These are phyloP conservation scores for Calonectria henricotiae DNA, from an alignment of 2,329 filamentous ascomycete genomes.

Conservation along the genomic window DNA sequence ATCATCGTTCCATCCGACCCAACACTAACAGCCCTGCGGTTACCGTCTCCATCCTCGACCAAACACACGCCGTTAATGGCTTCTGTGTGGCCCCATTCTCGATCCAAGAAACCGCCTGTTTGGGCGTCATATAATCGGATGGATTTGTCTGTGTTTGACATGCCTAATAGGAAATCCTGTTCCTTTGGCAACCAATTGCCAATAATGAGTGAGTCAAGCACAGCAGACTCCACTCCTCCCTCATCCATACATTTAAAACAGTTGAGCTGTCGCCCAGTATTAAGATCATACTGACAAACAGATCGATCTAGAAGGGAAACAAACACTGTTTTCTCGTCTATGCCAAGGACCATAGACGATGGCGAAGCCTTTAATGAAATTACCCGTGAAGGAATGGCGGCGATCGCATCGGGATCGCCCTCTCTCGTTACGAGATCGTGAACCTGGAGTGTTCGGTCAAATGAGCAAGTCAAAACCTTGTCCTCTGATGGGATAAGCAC, in stretches of 20 bases:
- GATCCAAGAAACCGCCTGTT: conserved; percentile 83
- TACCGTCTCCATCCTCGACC: conserved; percentile 72
- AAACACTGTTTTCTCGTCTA: conserved; percentile 73
- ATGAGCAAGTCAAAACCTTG: conserved; percentile 86
- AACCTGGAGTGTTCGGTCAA: conserved; percentile 89
- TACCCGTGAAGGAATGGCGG: conserved; percentile 83
- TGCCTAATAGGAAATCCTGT: conserved; percentile 82
- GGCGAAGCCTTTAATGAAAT: conserved; percentile 91
- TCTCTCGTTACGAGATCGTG: conserved; percentile 84
- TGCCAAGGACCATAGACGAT: conserved; percentile 83
- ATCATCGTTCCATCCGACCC: conserved; percentile 88
- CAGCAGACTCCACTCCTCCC: conserved; percentile 84
- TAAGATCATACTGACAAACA: conserved; percentile 74
- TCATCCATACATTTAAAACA: conserved; percentile 89
- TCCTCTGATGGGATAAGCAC: conserved; percentile 82
- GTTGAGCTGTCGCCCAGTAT: conserved; percentile 78
- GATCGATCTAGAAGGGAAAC: conserved; percentile 76
- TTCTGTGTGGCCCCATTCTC: conserved; percentile 96
- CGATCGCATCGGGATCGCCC: conserved; percentile 75
- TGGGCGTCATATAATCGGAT: conserved; percentile 89
- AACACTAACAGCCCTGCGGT: conserved; percentile 78
- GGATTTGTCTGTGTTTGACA: conserved; percentile 96
- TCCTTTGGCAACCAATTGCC: conserved; percentile 71
- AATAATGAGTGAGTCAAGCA: conserved; percentile 84
- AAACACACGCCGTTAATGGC: conserved; percentile 90